These are phyloP conservation scores for Osmozyma mogii DNA, from an alignment of 805 yeast genomes.

Conservation along the genomic window DNA sequence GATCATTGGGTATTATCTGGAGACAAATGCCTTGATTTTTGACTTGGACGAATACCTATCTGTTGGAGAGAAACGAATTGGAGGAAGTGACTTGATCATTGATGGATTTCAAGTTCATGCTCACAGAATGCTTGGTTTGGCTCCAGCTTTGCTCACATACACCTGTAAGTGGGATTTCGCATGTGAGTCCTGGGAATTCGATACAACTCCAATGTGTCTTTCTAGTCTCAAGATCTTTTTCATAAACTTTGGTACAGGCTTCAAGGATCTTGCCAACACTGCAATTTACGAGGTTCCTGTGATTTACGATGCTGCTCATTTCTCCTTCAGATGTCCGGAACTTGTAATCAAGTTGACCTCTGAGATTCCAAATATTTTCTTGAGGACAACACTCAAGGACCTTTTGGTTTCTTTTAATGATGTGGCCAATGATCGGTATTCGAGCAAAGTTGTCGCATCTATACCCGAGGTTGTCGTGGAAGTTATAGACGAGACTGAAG, in stretches of 20 bases:
- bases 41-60: conserved; percentile 16
- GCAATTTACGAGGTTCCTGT: conserved; percentile 48
- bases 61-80: neutral
- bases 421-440: conserved; percentile 58
- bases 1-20: conserved; percentile 21
- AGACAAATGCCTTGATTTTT: conserved; percentile 14
- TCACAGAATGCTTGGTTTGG: conserved; percentile 88
- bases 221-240: conserved; percentile 36
- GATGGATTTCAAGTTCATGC: conserved; percentile 68
- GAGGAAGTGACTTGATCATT: conserved; percentile 39
- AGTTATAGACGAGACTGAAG: conserved; percentile 14
- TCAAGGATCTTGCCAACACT: conserved; percentile 69
- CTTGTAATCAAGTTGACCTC: conserved; percentile 36
- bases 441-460: conserved; percentile 42
- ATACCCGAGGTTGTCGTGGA: conserved; percentile 40
- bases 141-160: conserved; percentile 83
- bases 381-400: conserved; percentile 13
- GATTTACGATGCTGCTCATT: conserved; percentile 61
- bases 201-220: conserved; percentile 41
- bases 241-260: conserved; percentile 51
- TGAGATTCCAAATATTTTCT: conserved; percentile 10
- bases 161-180: conserved; percentile 86
- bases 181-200: conserved; percentile 48
- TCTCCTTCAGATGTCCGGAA: conserved; percentile 47
- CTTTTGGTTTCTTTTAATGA: conserved; percentile 50